A percentile compares a stretch with the other conserved stretches of the same genome.
phyloP scores from a whole-genome alignment of 2,329 filamentous ascomycete species.

The Fusarium hostae region DNA sequence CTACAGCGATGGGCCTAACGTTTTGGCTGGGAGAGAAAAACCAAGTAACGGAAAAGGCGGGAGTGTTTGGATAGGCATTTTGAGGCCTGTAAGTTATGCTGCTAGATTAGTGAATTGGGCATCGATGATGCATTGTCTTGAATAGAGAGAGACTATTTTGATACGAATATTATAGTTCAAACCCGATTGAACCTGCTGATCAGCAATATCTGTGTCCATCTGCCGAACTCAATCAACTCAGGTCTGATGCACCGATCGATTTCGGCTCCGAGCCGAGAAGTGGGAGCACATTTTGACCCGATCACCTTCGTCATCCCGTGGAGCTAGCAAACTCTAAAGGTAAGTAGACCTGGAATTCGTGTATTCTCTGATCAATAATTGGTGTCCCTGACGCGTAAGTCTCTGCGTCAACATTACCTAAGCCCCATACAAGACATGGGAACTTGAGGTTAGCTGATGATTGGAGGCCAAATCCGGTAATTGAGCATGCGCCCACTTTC shows the following conservation, averaged over 20 bases:
- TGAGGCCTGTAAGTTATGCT: background rate
- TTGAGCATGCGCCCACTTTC: background rate
- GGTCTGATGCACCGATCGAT: constrained; percentile 9
- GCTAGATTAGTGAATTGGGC: background rate
- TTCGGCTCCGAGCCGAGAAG: constrained; percentile 9
- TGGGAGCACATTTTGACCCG: constrained; percentile 9
- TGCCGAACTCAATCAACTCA: background rate
- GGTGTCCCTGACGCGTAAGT: constrained; percentile 1
- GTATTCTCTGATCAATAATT: background rate
- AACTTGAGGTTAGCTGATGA: background rate
- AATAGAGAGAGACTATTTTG: background rate
- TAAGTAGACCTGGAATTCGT: background rate
- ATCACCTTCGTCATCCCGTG: constrained; percentile 8
- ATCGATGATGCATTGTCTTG: background rate
- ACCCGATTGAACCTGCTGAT: background rate
- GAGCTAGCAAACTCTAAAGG: constrained; percentile 2
- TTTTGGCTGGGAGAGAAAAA: background rate
- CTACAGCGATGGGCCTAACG: background rate
- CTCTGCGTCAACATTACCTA: background rate
- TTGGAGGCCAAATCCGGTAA: constrained; percentile 7
- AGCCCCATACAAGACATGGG: background rate
- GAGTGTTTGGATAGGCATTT: background rate
- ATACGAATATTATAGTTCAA: background rate
- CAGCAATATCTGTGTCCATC: background rate
- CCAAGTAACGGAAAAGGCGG: background rate